Percentiles rank a stretch among this genome's conserved stretches.
phyloP scores from a whole-genome alignment of 805 yeast species.

The Candida pseudoglaebosa region DNA sequence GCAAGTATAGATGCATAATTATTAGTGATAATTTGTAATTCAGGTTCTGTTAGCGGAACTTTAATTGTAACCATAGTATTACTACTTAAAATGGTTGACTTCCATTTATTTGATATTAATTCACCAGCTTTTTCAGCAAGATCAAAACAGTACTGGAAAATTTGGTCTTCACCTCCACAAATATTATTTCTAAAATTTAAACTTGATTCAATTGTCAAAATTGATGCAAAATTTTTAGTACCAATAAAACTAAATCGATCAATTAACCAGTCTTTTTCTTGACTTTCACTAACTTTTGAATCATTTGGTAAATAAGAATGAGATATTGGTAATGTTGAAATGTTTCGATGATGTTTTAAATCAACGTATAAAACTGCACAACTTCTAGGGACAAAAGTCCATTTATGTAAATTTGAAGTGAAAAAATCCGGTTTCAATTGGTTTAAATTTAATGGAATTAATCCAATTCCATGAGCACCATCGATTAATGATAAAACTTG shows the following conservation, averaged over 20 bases:
- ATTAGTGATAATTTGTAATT: conserved; percentile 6
- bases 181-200: conserved; percentile 46
- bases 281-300: conserved; percentile 18
- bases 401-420: conserved; percentile 64
- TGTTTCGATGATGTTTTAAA: conserved; percentile 41
- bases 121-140: conserved; percentile 45
- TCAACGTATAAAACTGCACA: conserved; percentile 58
- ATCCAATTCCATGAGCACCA: conserved; percentile 71
- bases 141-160: conserved; percentile 42
- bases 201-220: conserved; percentile 44
- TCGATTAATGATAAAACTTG: conserved; percentile 56
- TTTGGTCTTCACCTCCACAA: conserved; percentile 59
- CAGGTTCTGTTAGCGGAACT: conserved; percentile 24
- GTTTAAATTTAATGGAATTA: conserved; percentile 40
- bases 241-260: conserved; percentile 51
- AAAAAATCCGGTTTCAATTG: conserved; percentile 55
- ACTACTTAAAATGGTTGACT: conserved; percentile 31
- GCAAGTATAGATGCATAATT: conserved; percentile 7
- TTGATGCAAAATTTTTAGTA: conserved; percentile 44
- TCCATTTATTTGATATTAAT: conserved; percentile 36
- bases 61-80: conserved; percentile 42
- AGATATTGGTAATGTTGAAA: conserved; percentile 59
- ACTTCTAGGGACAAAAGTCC: conserved; percentile 58
- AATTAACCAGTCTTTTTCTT: conserved; percentile 25
- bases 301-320: conserved; percentile 40